Percentiles rank a stretch among this genome's conserved stretches.
phyloP scores from a whole-genome alignment of 2,329 filamentous ascomycete genomes.

The Rhinocladiella similis region DNA sequence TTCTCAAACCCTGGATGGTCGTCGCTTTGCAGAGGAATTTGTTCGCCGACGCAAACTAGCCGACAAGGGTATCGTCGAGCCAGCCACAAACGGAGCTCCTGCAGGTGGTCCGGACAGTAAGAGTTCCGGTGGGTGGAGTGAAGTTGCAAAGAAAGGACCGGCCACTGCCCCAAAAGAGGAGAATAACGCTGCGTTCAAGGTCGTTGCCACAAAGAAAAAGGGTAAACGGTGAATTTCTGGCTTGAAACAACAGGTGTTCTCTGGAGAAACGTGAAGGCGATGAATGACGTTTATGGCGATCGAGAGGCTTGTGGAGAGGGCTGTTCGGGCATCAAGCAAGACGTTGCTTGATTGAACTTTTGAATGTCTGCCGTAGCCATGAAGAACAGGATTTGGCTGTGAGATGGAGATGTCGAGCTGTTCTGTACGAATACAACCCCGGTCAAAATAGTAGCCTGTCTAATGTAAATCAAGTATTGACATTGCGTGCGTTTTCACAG shows the following conservation, averaged over 20 bases:
- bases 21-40: constrained; percentile 92
- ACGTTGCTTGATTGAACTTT: background rate
- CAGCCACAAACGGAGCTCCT: constrained; percentile 53
- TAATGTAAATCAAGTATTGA: too few species aligned
- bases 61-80: constrained; percentile 82
- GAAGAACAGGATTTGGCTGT: background rate
- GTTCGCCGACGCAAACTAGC: constrained; percentile 89
- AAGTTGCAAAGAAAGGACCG: constrained; percentile 91
- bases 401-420: background rate
- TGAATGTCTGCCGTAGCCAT: background rate
- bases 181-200: constrained; percentile 67
- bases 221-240: constrained; percentile 56
- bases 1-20: constrained; percentile 86
- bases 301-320: background rate
- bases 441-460: too few species aligned
- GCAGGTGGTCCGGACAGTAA: constrained; percentile 43
- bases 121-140: constrained; percentile 78
- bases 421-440: too few species aligned
- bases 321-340: background rate
- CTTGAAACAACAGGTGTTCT: background rate
- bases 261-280: background rate
- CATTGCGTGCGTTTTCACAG: too few species aligned
- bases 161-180: constrained; percentile 50
- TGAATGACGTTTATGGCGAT: background rate
- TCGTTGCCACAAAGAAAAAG: constrained; percentile 92